A percentile compares a stretch with the other conserved stretches of the same genome.
Conservation (phyloP, 768 basidiomycete genomes). For the Tephrocybe sp. region DNA sequence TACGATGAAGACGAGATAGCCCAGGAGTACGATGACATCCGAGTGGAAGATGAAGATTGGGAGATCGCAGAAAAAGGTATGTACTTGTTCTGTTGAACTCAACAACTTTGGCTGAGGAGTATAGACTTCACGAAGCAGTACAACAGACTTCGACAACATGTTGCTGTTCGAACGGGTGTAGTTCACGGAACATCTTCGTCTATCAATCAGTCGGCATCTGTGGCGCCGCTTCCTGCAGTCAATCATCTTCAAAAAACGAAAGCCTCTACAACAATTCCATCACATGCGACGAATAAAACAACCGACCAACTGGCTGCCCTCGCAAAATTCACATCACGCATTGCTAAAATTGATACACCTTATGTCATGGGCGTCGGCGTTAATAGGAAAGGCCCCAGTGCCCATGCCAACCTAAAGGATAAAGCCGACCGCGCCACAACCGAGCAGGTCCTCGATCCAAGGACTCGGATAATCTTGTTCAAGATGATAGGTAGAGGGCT, state of each 20-base stretch:
- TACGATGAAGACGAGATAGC: conserved; percentile 40
- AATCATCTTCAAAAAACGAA: conserved; percentile 55
- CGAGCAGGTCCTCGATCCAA: conserved; percentile 94
- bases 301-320: conserved; percentile 72
- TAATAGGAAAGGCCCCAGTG: conserved; percentile 90
- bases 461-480: conserved; percentile 91
- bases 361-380: conserved; percentile 71
- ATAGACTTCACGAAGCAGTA: conserved; percentile 98
- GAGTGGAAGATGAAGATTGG: conserved; percentile 88
- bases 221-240: conserved; percentile 66
- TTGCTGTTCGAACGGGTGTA: conserved; percentile 74
- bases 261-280: conserved; percentile 19
- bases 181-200: conserved; percentile 59
- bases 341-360: conserved; percentile 73
- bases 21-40: conserved; percentile 50
- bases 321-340: conserved; percentile 71
- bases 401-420: conserved; percentile 87
- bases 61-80: conserved; percentile 80
- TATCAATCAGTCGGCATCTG: conserved; percentile 43
- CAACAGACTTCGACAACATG: conserved; percentile 90
- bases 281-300: conserved; percentile 53
- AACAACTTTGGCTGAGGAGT: conserved; percentile 10
- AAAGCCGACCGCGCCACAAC: conserved; percentile 95
- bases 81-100: conserved; percentile 16
- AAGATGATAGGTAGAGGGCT: conserved; percentile 93